phyloP scores from a whole-genome alignment of 2,329 filamentous ascomycete species.

The Pseudogymnoascus verrucosus region DNA sequence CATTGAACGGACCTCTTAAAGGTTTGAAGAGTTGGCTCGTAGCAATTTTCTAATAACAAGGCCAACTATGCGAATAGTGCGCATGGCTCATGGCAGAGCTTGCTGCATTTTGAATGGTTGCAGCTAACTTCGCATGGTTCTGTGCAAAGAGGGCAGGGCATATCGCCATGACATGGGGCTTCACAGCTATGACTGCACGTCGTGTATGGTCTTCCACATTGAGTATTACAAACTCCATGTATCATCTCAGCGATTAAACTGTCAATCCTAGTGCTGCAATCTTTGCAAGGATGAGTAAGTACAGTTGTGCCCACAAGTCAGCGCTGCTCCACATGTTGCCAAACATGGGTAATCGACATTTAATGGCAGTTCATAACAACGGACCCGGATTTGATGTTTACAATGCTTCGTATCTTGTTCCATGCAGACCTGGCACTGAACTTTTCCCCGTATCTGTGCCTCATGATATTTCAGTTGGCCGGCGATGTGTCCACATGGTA shows the following conservation, averaged over 20 bases:
- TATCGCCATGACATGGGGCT: constrained; percentile 42
- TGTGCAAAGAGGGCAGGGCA: constrained; percentile 40
- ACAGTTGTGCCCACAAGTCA: constrained; percentile 54
- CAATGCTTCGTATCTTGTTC: constrained; percentile 45
- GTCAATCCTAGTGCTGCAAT: constrained; percentile 36
- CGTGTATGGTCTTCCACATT: constrained; percentile 42
- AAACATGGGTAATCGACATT: constrained; percentile 38
- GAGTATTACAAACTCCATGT: constrained; percentile 41
- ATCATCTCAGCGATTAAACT: constrained; percentile 25
- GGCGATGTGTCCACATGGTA: constrained; percentile 37
- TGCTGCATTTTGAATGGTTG: constrained; percentile 47
- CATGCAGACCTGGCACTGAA: constrained; percentile 43
- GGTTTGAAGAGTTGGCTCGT: neutral
- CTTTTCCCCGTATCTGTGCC: constrained; percentile 34
- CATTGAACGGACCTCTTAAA: neutral
- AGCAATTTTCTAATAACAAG: neutral
- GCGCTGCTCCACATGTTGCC: constrained; percentile 35
- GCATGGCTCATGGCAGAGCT: constrained; percentile 52
- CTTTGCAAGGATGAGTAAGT: constrained; percentile 35
- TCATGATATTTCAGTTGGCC: constrained; percentile 31
- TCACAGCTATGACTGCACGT: constrained; percentile 51
- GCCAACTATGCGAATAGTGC: constrained; percentile 15
- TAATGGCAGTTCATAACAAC: constrained; percentile 42
- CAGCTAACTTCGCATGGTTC: constrained; percentile 48
- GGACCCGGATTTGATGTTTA: constrained; percentile 41